A percentile compares a stretch with the other conserved stretches of the same genome.
Conservation (phyloP, 139 green algal species). For the Axilococcus clingmanii region DNA sequence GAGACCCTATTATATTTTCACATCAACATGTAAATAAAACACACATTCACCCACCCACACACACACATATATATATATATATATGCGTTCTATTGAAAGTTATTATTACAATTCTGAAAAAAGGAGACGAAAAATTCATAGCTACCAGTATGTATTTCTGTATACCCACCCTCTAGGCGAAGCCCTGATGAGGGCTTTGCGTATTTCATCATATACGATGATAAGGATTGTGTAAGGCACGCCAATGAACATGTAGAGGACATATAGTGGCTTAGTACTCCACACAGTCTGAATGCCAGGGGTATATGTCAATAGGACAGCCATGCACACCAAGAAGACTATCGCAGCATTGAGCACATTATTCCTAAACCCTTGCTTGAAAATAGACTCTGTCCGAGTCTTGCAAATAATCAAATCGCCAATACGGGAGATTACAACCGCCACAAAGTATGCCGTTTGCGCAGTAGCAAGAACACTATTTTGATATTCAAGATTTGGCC, state of each 20-base stretch:
- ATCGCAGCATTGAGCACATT: slow-evolving; percentile 57
- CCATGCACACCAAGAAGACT: slow-evolving; percentile 47
- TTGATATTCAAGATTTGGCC: slow-evolving; percentile 55
- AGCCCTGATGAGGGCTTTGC: slow-evolving; percentile 49
- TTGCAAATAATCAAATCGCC: slow-evolving; percentile 65
- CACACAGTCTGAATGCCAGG: slow-evolving; percentile 52
- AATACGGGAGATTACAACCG: slow-evolving; percentile 48
- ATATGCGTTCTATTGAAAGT: too few species aligned
- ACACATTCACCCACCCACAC: too few species aligned
- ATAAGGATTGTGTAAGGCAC: slow-evolving; percentile 55
- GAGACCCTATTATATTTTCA: too few species aligned
- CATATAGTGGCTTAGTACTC: slow-evolving; percentile 44
- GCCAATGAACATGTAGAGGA: slow-evolving; percentile 55
- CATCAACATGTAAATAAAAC: too few species aligned
- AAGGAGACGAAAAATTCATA: slow-evolving; percentile 8
- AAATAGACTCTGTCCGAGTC: slow-evolving; percentile 64
- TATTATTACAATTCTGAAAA: too few species aligned
- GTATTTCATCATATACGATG: slow-evolving; percentile 61
- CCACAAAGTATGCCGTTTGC: slow-evolving; percentile 68
- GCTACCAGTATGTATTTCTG: slow-evolving; percentile 45
- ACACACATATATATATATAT: too few species aligned
- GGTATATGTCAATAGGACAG: slow-evolving; percentile 46
- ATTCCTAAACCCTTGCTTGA: slow-evolving; percentile 45
- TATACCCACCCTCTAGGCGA: slow-evolving; percentile 45
- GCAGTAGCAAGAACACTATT: slow-evolving; percentile 38